A percentile compares a stretch with the other conserved stretches of the same genome.
Conservation (phyloP, 2,329 filamentous ascomycete species). For the Aspergillus tamarii region DNA sequence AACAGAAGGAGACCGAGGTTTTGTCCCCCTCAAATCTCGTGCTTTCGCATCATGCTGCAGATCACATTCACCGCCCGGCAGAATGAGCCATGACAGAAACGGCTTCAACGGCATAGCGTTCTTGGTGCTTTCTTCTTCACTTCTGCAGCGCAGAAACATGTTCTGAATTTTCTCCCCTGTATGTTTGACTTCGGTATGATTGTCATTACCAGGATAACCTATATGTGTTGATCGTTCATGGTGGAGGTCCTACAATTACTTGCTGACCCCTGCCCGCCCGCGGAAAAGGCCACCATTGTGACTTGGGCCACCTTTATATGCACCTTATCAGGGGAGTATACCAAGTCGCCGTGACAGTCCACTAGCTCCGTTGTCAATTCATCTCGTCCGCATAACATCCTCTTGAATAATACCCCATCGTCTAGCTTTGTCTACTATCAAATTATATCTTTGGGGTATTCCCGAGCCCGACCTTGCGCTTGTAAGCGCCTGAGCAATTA, state of each 20-base stretch:
- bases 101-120: neutral
- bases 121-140: slow-evolving; percentile 4
- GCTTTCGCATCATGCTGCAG: slow-evolving; percentile 15
- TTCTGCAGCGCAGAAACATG: neutral
- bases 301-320: slow-evolving; percentile 5
- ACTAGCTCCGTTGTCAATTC: neutral
- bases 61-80: slow-evolving; percentile 26
- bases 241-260: neutral
- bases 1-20: slow-evolving; percentile 5
- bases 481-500: slow-evolving; percentile 3
- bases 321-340: neutral
- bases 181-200: neutral
- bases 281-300: slow-evolving; percentile 22
- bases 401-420: neutral
- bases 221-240: neutral
- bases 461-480: neutral
- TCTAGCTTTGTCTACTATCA: neutral
- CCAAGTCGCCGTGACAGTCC: slow-evolving; percentile 1
- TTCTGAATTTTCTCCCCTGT: neutral
- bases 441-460: neutral
- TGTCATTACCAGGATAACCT: neutral
- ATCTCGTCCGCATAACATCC: neutral
- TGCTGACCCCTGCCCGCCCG: neutral
- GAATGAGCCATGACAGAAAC: slow-evolving; percentile 12
- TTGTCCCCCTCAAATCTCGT: neutral